These are phyloP conservation scores for Sutorius eximius DNA, from an alignment of 1,284 basidiomycete genomes.

Conservation along the genomic window DNA sequence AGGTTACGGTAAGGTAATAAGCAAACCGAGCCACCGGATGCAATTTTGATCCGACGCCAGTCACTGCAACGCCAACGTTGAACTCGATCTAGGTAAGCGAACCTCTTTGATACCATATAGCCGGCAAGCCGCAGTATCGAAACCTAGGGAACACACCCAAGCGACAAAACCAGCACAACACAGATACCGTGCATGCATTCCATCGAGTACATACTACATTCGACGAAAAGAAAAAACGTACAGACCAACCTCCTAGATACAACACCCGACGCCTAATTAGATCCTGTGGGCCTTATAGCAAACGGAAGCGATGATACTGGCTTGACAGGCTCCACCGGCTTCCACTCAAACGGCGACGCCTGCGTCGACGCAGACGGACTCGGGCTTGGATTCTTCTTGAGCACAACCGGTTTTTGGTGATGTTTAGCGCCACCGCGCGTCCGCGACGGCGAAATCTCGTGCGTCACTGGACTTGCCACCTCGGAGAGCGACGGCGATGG, in stretches of 20 bases:
- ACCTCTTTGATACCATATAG: no score
- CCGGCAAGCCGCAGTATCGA: no score
- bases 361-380: constrained; percentile 31
- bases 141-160: no score
- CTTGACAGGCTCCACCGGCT: constrained; percentile 53
- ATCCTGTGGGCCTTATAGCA: constrained; percentile 23
- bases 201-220: background rate
- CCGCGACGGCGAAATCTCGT: constrained; percentile 32
- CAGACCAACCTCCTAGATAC: background rate
- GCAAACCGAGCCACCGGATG: no score
- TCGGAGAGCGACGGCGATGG: constrained; percentile 15
- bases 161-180: background rate
- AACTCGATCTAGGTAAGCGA: no score
- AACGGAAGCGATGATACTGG: constrained; percentile 38
- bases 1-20: no score
- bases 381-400: constrained; percentile 41
- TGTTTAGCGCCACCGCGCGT: constrained; percentile 35
- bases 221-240: background rate
- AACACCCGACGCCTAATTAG: constrained; percentile 4
- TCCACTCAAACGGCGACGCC: constrained; percentile 58
- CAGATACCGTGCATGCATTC: background rate
- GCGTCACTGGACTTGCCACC: constrained; percentile 20
- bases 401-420: constrained; percentile 43
- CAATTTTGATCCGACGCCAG: no score
- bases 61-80: no score